Evolutionary conservation across 1,139 yeast genomes (phyloP).

Genomic region (Saccharomyces hybrid): DNA sequence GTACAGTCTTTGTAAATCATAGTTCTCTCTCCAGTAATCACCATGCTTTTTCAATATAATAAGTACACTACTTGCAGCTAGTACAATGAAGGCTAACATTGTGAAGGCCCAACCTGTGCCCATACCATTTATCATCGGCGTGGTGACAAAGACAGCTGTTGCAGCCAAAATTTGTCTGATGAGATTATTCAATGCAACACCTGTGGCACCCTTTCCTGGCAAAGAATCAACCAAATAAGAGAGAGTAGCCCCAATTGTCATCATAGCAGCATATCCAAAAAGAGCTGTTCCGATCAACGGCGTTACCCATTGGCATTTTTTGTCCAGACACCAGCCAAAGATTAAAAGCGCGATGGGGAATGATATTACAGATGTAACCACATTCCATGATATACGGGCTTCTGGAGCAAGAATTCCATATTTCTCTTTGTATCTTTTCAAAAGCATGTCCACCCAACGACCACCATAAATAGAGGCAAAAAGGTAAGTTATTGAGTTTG

Average conservation of each 20-base stretch:
- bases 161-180: conserved; percentile 70
- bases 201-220: conserved; percentile 86
- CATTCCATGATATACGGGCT: conserved; percentile 69
- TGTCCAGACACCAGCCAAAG: conserved; percentile 75
- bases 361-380: conserved; percentile 54
- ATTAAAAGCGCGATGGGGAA: conserved; percentile 62
- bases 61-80: conserved; percentile 39
- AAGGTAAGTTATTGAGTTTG: conserved; percentile 72
- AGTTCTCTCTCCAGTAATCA: conserved; percentile 54
- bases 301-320: conserved; percentile 61
- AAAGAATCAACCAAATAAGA: conserved; percentile 78
- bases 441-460: conserved; percentile 61
- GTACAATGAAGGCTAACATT: conserved; percentile 52
- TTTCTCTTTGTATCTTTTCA: conserved; percentile 48
- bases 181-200: conserved; percentile 75
- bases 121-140: conserved; percentile 54
- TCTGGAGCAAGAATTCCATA: conserved; percentile 69
- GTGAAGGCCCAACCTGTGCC: conserved; percentile 67
- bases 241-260: conserved; percentile 71
- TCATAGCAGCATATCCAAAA: conserved; percentile 79
- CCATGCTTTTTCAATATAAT: conserved; percentile 51
- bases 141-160: conserved; percentile 64
- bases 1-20: conserved; percentile 52
- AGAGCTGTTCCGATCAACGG: conserved; percentile 73
- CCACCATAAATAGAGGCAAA: conserved; percentile 74